Evolutionary conservation across 306 rosid genomes (phyloP), one percentile per base, ranked within the genome.

Genomic region (Senna tora): DNA sequence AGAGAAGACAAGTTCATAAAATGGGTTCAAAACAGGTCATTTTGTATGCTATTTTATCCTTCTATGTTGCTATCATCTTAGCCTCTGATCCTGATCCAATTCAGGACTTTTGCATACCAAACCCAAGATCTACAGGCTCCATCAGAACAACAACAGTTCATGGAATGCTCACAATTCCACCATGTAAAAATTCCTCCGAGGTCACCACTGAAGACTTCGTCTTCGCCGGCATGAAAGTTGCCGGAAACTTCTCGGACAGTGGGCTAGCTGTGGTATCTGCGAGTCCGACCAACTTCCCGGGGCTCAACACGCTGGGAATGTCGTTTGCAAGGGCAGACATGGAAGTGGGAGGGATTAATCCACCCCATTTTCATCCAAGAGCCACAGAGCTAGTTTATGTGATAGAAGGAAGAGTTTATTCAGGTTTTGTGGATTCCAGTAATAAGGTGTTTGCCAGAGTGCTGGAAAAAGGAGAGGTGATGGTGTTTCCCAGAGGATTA

Each of bases 1-100:
- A 12, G 63, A 9, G 34, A 58, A 45, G 13, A 11, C 2, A 28
- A 57, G 11, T 36, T 36, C 39, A 56, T 41, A 83, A 79, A 66
- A 91, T 93, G 97, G 64, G 53, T 21, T 71, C 75, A 50, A 20
- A 30, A 51, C 74, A 73, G n/a, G 50, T 73, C 71, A 59, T 83
- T 53, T 53, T 76, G 41, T 50, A 78, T 34, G 64, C 73, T 2
- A 62, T 83, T 39, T 65, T 81, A 62, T 55, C 75, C 71, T 75
- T 87, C 51, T 75, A 51, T 52, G 59, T 67, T 21, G 57, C 61
- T 45, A 76, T 45, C 57, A 58, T 78, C 76, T 45, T 79, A 16
- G 92, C 96, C 57, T 83, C 98, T 6, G 98, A 94, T 61, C 98
- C 98, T 42, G 98, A 94, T 70, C 95, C 98, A 36, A 49, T 94